Conservation (phyloP, 1,284 basidiomycete species). For the Vanrija pseudolonga region DNA sequence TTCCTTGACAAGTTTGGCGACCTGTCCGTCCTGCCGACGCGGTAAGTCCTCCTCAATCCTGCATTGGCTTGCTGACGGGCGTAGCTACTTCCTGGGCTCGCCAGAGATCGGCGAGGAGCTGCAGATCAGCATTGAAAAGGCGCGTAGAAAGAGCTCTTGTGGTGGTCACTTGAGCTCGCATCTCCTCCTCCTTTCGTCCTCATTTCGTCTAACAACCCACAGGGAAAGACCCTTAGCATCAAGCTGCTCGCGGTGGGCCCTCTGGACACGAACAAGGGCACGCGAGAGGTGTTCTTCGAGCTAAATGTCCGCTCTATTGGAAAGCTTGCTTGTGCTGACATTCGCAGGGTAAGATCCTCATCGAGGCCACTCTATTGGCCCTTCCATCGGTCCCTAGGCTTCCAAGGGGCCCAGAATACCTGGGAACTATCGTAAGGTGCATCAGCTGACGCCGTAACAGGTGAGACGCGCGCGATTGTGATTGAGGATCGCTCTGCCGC, state of each 20-base stretch:
- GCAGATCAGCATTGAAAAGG: constrained; percentile 88
- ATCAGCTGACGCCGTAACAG: too few species aligned
- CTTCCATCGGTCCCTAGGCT: too few species aligned
- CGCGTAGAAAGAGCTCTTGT: too few species aligned
- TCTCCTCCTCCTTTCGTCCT: too few species aligned
- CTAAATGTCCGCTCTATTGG: constrained; percentile 64
- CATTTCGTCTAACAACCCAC: too few species aligned
- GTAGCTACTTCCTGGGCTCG: constrained; percentile 81
- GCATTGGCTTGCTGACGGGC: too few species aligned
- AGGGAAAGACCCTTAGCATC: constrained; percentile 92
- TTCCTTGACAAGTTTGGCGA: constrained; percentile 96
- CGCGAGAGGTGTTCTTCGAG: constrained; percentile 96
- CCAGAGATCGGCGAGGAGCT: constrained; percentile 92
- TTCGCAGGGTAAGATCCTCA: neutral
- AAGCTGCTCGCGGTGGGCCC: constrained; percentile 93
- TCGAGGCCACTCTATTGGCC: too few species aligned
- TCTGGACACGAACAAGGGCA: constrained; percentile 83
- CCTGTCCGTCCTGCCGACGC: constrained; percentile 90
- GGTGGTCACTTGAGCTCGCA: too few species aligned
- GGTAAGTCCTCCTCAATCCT: constrained; percentile 36
- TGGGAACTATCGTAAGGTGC: too few species aligned
- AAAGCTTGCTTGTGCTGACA: constrained; percentile 61
- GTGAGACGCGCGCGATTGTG: constrained; percentile 75
- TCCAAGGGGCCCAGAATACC: too few species aligned
- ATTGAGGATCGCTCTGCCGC: constrained; percentile 96